Evolutionary conservation across 2,329 filamentous ascomycete genomes (phyloP).

Genomic region (Botrytis porri): DNA sequence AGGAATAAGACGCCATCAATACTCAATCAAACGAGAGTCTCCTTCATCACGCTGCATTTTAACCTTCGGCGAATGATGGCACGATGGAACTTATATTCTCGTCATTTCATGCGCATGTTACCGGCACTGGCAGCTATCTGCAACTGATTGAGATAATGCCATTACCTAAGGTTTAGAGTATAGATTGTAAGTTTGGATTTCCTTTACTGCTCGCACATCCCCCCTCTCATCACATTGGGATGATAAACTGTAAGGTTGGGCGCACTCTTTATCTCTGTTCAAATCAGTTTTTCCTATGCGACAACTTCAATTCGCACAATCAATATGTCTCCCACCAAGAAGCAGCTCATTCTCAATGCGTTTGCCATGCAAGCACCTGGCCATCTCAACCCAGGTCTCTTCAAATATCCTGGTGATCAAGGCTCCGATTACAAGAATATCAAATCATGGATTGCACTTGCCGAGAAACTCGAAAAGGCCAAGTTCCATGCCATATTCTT

Average conservation of each 20-base stretch:
- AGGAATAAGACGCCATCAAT: conserved; percentile 27
- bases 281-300: neutral
- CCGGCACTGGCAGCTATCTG: neutral
- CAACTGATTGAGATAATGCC: neutral
- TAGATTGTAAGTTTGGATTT: neutral
- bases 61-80: neutral
- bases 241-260: neutral
- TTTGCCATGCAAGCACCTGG: conserved; percentile 50
- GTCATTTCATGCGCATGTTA: conserved; percentile 5
- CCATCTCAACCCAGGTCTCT: conserved; percentile 55
- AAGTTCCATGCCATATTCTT: conserved; percentile 67
- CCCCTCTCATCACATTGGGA: neutral
- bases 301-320: neutral
- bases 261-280: neutral
- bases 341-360: conserved; percentile 49
- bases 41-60: neutral
- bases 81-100: neutral
- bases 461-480: conserved; percentile 56
- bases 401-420: conserved; percentile 63
- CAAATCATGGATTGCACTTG: conserved; percentile 59
- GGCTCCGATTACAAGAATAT: conserved; percentile 60
- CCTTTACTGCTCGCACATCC: too few relatives aligned
- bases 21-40: conserved; percentile 23
- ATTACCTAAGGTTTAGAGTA: conserved; percentile 6
- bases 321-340: conserved; percentile 35